A percentile compares a stretch with the other conserved stretches of the same genome.
phyloP scores from a whole-genome alignment of 495 filamentous ascomycete genomes.

The Letharia lupina region DNA sequence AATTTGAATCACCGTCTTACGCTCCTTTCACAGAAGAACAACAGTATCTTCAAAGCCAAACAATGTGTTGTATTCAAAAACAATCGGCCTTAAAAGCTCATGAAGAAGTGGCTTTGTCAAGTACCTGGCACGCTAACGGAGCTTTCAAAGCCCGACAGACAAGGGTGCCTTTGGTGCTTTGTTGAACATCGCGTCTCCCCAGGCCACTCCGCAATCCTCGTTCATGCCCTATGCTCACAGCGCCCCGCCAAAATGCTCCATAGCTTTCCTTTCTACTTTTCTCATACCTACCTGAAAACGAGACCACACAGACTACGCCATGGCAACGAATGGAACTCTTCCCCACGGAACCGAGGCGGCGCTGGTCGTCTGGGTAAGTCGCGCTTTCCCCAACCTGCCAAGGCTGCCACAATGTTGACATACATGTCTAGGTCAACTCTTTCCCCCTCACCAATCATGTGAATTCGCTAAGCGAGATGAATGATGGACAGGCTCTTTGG shows the following conservation, averaged over 20 bases:
- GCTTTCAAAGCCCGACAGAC: slow-evolving; percentile 16
- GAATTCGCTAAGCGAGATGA: slow-evolving; percentile 52
- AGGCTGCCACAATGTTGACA: slow-evolving; percentile 12
- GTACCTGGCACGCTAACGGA: slow-evolving; percentile 10
- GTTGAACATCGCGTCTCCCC: slow-evolving; percentile 16
- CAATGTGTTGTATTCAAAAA: not conserved
- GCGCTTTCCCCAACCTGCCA: slow-evolving; percentile 7
- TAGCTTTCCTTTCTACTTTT: slow-evolving; percentile 8
- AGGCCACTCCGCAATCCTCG: not conserved
- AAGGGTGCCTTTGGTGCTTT: slow-evolving; percentile 9
- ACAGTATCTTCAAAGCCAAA: not conserved
- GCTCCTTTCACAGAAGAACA: not conserved
- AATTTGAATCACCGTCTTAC: not conserved
- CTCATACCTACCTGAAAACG: slow-evolving; percentile 3
- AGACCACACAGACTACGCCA: slow-evolving; percentile 10
- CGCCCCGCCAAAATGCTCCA: slow-evolving; percentile 17
- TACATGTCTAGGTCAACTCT: slow-evolving; percentile 37
- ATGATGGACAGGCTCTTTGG: slow-evolving; percentile 68
- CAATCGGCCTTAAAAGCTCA: not conserved
- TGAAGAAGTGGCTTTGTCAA: slow-evolving; percentile 9
- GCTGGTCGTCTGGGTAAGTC: slow-evolving; percentile 47
- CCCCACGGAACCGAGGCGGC: slow-evolving; percentile 31
- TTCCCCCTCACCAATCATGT: slow-evolving; percentile 42
- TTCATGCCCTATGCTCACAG: slow-evolving; percentile 11
- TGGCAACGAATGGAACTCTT: slow-evolving; percentile 21